A percentile compares a stretch with the other conserved stretches of the same genome.
phyloP scores from a whole-genome alignment of 2,329 filamentous ascomycete genomes.

The Trichoderma atrobrunneum region DNA sequence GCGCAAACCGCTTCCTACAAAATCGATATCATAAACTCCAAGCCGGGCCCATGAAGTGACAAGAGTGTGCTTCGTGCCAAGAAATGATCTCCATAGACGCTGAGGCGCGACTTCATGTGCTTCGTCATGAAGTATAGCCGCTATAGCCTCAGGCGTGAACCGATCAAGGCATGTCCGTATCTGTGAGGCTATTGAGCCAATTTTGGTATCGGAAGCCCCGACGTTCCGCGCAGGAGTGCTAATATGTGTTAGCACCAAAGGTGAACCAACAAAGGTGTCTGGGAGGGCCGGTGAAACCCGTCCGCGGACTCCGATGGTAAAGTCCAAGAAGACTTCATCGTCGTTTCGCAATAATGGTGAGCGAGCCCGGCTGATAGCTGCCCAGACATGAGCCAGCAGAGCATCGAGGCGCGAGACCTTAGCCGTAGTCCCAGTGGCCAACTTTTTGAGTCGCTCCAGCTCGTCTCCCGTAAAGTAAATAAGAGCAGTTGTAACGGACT shows the following conservation, averaged over 20 bases:
- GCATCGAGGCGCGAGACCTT: neutral
- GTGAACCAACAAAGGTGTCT: neutral
- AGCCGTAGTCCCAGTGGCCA: neutral
- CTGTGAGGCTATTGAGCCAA: neutral
- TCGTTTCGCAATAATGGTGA: neutral
- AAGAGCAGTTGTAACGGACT: neutral
- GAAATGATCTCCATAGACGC: neutral
- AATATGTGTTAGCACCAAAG: neutral
- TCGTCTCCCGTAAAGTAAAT: neutral
- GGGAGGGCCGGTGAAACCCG: neutral
- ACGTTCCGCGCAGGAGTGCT: neutral
- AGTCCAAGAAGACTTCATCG: neutral
- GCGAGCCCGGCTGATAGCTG: neutral
- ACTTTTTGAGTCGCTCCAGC: neutral
- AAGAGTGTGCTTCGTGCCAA: neutral
- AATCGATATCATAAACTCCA: neutral
- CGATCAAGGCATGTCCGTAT: neutral
- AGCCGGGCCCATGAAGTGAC: neutral
- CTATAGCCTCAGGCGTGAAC: neutral
- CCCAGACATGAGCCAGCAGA: neutral
- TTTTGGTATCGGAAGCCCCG: neutral
- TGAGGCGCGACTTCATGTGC: neutral
- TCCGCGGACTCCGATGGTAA: neutral
- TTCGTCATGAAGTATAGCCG: neutral
- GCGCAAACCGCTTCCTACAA: neutral